Base-by-base conservation (phyloP, 805 yeast species). In the Zygosaccharomyces gambellarensis region DNA sequence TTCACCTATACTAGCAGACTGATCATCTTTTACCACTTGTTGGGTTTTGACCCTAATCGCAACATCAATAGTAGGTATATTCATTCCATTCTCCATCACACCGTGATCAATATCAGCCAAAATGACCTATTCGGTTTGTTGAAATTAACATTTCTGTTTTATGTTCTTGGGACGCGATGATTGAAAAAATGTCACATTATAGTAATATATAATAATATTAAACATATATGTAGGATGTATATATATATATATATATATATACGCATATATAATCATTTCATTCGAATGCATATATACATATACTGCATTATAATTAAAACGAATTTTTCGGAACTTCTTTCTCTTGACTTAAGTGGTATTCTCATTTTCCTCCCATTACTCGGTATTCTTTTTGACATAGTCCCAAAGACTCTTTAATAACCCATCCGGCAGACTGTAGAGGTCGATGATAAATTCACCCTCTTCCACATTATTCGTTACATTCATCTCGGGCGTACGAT, bases 381-480 rank as follows among this genome's bases (percentile, higher is more conserved):
- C 73, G 29, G 69, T 67, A 59, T 87, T 83, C 70, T 85, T 87
- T 70, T 83, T 83, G 38, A 92, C 96, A 67, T 86, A 90, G 56
- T 92, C 98, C 95, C 95, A 90, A 69, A 92, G 77, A 75, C 95
- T 87, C 73, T 87, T 89, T 65, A 94, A 78, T 65, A 94, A 74
- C 38, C 86, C 81, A 65, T 92, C 97, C 19, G 98, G 98, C 57
- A 92, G 75, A 25, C 97, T 90, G 69, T 82, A 90, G 59, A 92
- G 78, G 71, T 92, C 99, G 87, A 92, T 88, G 47, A 95, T 89
- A 68, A 94, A 92, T 73, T 94, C 98, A 46, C 99, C 99, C 61
- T 88, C 92, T 54, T 92, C 98, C 45, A 88, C 90, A 62, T 92
- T 96, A 68, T 94, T 92, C 66, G 90, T 90, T 60, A 92, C 85